A percentile compares a stretch with the other conserved stretches of the same genome.
phyloP scores from a whole-genome alignment of 306 rosid genomes.

The Nissolia schottii region DNA sequence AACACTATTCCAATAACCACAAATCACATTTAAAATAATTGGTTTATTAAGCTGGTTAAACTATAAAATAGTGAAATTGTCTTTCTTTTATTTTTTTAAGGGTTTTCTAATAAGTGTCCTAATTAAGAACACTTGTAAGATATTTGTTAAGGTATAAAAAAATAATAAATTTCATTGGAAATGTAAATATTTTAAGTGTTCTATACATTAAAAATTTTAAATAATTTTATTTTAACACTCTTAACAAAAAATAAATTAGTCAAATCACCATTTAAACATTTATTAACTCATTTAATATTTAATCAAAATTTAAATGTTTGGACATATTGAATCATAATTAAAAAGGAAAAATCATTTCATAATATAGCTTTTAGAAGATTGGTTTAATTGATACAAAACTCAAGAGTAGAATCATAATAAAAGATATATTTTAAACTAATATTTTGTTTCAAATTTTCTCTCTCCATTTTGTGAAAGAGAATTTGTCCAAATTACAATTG shows the following conservation, averaged over 20 bases:
- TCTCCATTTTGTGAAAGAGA: constrained; percentile 16
- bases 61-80: too few species aligned
- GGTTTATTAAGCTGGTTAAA: not conserved
- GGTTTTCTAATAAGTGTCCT: too few species aligned
- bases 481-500: constrained; percentile 47
- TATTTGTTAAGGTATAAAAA: too few species aligned
- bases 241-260: too few species aligned
- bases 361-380: not conserved
- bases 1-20: not conserved
- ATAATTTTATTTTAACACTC: too few species aligned
- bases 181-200: too few species aligned
- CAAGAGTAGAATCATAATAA: not conserved
- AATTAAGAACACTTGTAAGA: too few species aligned
- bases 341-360: not conserved
- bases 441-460: not conserved
- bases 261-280: too few species aligned
- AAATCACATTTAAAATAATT: not conserved
- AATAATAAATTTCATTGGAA: too few species aligned
- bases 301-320: not conserved
- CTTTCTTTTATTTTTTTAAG: too few species aligned
- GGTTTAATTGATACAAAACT: not conserved
- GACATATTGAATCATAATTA: not conserved
- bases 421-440: not conserved
- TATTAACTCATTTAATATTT: not conserved
- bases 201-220: too few species aligned